Percentiles rank a stretch among this genome's conserved stretches.
phyloP scores from a whole-genome alignment of 2,329 filamentous ascomycete species.

The Aquanectria penicillioides region DNA sequence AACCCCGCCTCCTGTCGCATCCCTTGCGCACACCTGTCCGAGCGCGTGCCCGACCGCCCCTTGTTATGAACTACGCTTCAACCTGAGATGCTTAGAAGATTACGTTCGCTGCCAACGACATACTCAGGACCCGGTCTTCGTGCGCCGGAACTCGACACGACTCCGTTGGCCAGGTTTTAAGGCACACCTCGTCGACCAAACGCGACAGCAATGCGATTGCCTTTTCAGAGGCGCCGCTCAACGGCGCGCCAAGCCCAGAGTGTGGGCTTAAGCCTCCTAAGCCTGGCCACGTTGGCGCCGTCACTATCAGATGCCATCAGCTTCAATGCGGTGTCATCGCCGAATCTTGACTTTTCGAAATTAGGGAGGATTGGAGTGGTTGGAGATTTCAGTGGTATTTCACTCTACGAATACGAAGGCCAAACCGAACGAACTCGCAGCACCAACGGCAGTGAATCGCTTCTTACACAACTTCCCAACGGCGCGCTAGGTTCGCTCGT shows the following conservation, averaged over 20 bases:
- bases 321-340: slow-evolving; percentile 70
- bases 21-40: slow-evolving; percentile 19
- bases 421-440: slow-evolving; percentile 76
- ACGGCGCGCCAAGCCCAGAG: slow-evolving; percentile 50
- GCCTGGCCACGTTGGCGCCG: slow-evolving; percentile 53
- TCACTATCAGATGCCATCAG: slow-evolving; percentile 61
- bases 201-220: slow-evolving; percentile 59
- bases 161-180: slow-evolving; percentile 12
- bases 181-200: slow-evolving; percentile 29
- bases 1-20: slow-evolving; percentile 7
- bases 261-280: slow-evolving; percentile 47
- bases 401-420: slow-evolving; percentile 85
- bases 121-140: slow-evolving; percentile 20
- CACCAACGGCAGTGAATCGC: slow-evolving; percentile 81
- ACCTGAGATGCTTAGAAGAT: slow-evolving; percentile 43
- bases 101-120: slow-evolving; percentile 27
- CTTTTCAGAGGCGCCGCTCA: slow-evolving; percentile 52
- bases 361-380: slow-evolving; percentile 86
- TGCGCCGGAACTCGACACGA: slow-evolving; percentile 12
- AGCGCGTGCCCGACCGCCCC: slow-evolving; percentile 30
- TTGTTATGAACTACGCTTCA: slow-evolving; percentile 42
- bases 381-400: slow-evolving; percentile 92
- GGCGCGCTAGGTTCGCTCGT: slow-evolving; percentile 81
- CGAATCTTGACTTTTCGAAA: slow-evolving; percentile 80
- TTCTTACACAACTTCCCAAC: slow-evolving; percentile 86